These are phyloP conservation scores for Hyphopichia fennica DNA, from an alignment of 1,139 yeast genomes.

Conservation along the genomic window DNA sequence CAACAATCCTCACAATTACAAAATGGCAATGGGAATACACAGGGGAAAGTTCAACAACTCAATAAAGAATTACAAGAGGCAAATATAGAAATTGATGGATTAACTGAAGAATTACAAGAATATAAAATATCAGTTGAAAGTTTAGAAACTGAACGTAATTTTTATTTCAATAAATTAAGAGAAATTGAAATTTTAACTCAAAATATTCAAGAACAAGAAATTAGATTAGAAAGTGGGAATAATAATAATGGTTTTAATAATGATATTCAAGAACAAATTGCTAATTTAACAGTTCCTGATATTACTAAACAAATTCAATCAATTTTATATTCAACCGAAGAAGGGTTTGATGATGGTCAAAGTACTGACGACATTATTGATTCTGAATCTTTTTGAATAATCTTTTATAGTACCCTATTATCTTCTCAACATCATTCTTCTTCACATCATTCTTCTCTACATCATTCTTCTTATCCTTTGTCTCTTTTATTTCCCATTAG, in stretches of 20 bases:
- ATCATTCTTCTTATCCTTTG: too few relatives aligned
- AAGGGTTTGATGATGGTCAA: slow-evolving; percentile 50
- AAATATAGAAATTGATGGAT: slow-evolving; percentile 35
- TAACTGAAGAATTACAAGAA: slow-evolving; percentile 53
- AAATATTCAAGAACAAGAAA: slow-evolving; percentile 49
- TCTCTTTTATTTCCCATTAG: too few relatives aligned
- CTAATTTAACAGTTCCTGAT: slow-evolving; percentile 31
- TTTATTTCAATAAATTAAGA: slow-evolving; percentile 84
- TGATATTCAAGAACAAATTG: slow-evolving; percentile 27
- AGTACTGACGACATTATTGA: slow-evolving; percentile 14
- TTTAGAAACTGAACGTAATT: slow-evolving; percentile 77
- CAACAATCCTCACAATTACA: slow-evolving; percentile 1
- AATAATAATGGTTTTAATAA: slow-evolving; percentile 12
- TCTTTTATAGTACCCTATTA: too few relatives aligned
- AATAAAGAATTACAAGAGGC: slow-evolving; percentile 22
- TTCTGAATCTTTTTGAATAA: slow-evolving; percentile 12
- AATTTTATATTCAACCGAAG: slow-evolving; percentile 78
- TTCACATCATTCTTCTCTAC: too few relatives aligned
- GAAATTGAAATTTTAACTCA: slow-evolving; percentile 84
- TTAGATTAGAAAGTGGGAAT: slow-evolving; percentile 6
- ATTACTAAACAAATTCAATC: slow-evolving; percentile 66
- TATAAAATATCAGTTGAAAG: slow-evolving; percentile 54
- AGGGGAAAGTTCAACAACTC: slow-evolving; percentile 18
- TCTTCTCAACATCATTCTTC: too few relatives aligned
- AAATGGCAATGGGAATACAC: too few relatives aligned